Percentiles rank a stretch among this genome's conserved stretches.
Conservation (phyloP, 202 grass and related monocot species). For the Setaria viridis region DNA sequence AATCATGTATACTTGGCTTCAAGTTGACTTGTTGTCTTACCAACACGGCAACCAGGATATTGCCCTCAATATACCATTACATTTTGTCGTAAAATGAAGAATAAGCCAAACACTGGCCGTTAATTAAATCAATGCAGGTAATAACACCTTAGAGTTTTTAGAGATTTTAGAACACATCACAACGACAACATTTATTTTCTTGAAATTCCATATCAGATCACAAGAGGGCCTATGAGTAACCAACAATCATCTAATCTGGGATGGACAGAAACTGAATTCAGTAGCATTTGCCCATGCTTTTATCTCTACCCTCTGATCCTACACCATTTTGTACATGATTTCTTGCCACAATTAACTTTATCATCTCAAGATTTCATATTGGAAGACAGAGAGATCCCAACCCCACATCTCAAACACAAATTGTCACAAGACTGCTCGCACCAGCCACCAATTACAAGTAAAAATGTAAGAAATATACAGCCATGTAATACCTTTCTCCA, state of each 20-base stretch:
- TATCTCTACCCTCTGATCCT: not conserved
- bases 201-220: constrained; percentile 10
- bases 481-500: constrained; percentile 1
- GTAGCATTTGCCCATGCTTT: not conserved
- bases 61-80: too few species aligned
- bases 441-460: not conserved
- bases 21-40: too few species aligned
- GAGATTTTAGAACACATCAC: not conserved
- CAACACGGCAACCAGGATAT: too few species aligned
- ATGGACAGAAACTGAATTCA: not conserved
- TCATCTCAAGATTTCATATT: not conserved
- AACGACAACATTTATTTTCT: too few species aligned
- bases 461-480: not conserved
- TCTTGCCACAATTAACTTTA: not conserved
- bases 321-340: constrained; percentile 1
- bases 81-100: not conserved
- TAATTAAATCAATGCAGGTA: not conserved
- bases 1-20: not conserved
- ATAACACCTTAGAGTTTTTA: not conserved
- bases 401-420: not conserved
- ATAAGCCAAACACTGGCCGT: not conserved
- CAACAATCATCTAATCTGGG: not conserved
- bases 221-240: not conserved
- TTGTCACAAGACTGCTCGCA: not conserved
- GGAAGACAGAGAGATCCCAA: not conserved